phyloP scores from a whole-genome alignment of 2,329 filamentous ascomycete genomes.

The Exophiala sp. region DNA sequence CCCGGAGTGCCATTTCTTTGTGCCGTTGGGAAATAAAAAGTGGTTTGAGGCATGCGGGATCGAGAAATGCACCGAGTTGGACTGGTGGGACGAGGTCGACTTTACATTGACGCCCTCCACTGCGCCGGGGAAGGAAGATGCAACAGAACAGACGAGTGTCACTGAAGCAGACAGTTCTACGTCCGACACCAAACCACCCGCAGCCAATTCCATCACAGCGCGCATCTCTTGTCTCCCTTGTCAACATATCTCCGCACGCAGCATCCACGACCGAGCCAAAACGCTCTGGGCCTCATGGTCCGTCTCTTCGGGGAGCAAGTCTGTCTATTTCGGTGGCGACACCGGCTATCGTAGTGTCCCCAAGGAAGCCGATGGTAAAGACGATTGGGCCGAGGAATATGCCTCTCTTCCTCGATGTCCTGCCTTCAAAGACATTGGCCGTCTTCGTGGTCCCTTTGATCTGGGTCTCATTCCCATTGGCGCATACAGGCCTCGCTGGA shows the following conservation, averaged over 20 bases:
- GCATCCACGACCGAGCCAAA: slow-evolving; percentile 60
- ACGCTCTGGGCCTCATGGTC: slow-evolving; percentile 90
- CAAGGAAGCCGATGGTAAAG: slow-evolving; percentile 52
- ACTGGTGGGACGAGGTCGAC: slow-evolving; percentile 88
- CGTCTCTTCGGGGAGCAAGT: slow-evolving; percentile 55
- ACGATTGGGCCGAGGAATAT: slow-evolving; percentile 67
- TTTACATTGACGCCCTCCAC: slow-evolving; percentile 53
- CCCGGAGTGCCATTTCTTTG: slow-evolving; percentile 80
- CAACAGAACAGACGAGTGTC: slow-evolving; percentile 19
- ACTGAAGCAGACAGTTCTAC: slow-evolving; percentile 29
- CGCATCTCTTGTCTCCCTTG: slow-evolving; percentile 72
- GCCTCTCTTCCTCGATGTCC: slow-evolving; percentile 64
- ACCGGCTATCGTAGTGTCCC: slow-evolving; percentile 83
- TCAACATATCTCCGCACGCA: slow-evolving; percentile 72
- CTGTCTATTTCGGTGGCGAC: slow-evolving; percentile 45
- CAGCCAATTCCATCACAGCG: slow-evolving; percentile 56
- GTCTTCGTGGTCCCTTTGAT: slow-evolving; percentile 76
- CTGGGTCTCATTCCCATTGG: slow-evolving; percentile 90
- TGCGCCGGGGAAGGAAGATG: slow-evolving; percentile 29
- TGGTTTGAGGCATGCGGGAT: slow-evolving; percentile 74
- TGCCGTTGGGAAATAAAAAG: slow-evolving; percentile 70
- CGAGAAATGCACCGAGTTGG: slow-evolving; percentile 73
- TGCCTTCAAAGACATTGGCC: slow-evolving; percentile 77
- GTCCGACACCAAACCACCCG: slow-evolving; percentile 19
- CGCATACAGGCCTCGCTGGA: slow-evolving; percentile 60